Percentiles rank a stretch among this genome's conserved stretches.
Evolutionary conservation across 2,329 filamentous ascomycete species (phyloP).

Genomic region (Ophiocordyceps sinensis): DNA sequence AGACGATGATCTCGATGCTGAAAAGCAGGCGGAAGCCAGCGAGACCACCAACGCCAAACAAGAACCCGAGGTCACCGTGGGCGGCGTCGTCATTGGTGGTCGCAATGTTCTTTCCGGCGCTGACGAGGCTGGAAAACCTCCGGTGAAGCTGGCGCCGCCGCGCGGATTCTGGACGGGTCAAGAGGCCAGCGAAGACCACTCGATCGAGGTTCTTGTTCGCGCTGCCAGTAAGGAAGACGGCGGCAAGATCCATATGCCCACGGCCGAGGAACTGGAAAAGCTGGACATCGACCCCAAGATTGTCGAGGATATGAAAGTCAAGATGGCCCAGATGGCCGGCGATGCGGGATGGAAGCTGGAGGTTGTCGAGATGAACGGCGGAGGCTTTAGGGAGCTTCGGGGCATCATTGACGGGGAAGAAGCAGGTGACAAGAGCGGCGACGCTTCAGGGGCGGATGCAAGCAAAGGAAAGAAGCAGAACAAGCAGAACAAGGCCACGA

Average conservation of each 20-base stretch:
- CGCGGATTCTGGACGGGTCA: constrained; percentile 21
- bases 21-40: constrained; percentile 1
- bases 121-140: constrained; percentile 31
- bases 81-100: constrained; percentile 38
- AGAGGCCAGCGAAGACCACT: constrained; percentile 9
- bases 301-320: constrained; percentile 53
- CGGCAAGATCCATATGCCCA: constrained; percentile 45
- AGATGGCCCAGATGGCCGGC: constrained; percentile 54
- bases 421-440: constrained; percentile 1
- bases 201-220: constrained; percentile 30
- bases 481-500: constrained; percentile 10
- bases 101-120: constrained; percentile 31
- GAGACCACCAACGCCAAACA: constrained; percentile 2
- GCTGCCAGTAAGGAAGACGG: constrained; percentile 39
- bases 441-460: constrained; percentile 4
- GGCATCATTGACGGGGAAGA: constrained; percentile 47
- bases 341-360: constrained; percentile 69
- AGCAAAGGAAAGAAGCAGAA: too few species aligned
- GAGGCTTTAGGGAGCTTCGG: constrained; percentile 45
- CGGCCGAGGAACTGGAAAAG: constrained; percentile 52
- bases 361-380: constrained; percentile 50
- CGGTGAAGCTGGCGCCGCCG: constrained; percentile 29
- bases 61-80: constrained; percentile 26
- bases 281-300: constrained; percentile 51
- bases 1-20: constrained; percentile 12